Evolutionary conservation across 2,329 filamentous ascomycete genomes (phyloP).

Genomic region (Ascochyta rabiei): DNA sequence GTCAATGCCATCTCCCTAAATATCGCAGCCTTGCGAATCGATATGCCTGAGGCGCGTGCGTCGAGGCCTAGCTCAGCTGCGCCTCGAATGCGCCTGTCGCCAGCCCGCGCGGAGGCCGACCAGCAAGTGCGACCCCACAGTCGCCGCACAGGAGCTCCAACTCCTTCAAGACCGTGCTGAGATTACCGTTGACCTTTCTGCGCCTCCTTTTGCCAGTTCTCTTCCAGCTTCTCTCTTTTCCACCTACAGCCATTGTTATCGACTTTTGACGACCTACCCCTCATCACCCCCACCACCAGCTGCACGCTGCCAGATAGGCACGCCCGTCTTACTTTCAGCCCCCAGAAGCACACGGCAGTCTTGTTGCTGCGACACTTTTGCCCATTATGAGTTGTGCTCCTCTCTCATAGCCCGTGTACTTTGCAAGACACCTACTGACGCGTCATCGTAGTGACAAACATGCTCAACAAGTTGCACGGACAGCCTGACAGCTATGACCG

Average conservation of each 20-base stretch:
- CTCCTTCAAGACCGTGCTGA: slow-evolving; percentile 25
- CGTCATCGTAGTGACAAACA: slow-evolving; percentile 70
- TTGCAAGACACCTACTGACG: slow-evolving; percentile 19
- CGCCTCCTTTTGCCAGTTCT: slow-evolving; percentile 24
- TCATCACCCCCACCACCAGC: slow-evolving; percentile 38
- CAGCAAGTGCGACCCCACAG: slow-evolving; percentile 36
- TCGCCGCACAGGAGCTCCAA: slow-evolving; percentile 29
- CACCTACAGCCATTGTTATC: slow-evolving; percentile 27
- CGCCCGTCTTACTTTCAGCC: slow-evolving; percentile 38
- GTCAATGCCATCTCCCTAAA: slow-evolving; percentile 12
- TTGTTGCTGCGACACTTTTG: slow-evolving; percentile 32
- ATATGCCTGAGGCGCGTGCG: slow-evolving; percentile 12
- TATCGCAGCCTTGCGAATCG: slow-evolving; percentile 19
- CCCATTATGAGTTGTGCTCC: slow-evolving; percentile 45
- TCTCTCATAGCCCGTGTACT: slow-evolving; percentile 7
- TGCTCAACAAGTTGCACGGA: slow-evolving; percentile 94
- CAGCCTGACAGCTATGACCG: slow-evolving; percentile 99
- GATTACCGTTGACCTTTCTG: slow-evolving; percentile 23
- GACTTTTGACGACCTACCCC: slow-evolving; percentile 33
- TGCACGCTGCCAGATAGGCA: slow-evolving; percentile 39
- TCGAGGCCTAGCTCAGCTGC: slow-evolving; percentile 24
- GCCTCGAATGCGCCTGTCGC: slow-evolving; percentile 26
- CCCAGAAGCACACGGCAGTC: slow-evolving; percentile 36
- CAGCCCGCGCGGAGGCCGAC: slow-evolving; percentile 33
- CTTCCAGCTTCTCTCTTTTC: slow-evolving; percentile 19